phyloP scores from a whole-genome alignment of 1,284 basidiomycete species.

The Marasmius tenuissimus region DNA sequence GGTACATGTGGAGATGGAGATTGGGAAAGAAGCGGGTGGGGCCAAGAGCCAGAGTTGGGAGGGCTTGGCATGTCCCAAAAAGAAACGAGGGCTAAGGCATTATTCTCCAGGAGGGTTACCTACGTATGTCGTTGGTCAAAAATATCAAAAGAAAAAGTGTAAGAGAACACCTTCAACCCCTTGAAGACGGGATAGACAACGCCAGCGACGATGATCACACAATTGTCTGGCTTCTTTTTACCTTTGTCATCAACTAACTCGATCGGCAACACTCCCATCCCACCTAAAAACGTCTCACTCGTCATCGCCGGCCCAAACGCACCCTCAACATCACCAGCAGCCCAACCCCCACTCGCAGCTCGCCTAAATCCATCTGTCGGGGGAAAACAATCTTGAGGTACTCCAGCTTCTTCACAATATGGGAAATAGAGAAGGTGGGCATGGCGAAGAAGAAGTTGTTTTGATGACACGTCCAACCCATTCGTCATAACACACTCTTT shows the following conservation, averaged over 20 bases:
- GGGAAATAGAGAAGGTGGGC: not conserved
- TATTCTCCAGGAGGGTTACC: not conserved
- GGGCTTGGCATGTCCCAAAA: constrained; percentile 46
- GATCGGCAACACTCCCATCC: not conserved
- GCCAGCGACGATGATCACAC: not conserved
- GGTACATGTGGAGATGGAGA: not conserved
- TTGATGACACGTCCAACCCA: constrained; percentile 6
- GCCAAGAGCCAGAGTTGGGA: constrained; percentile 63
- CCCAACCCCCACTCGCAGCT: not conserved
- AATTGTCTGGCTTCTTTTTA: not conserved
- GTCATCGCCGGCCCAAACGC: not conserved
- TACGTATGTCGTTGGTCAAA: not conserved
- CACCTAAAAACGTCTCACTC: not conserved
- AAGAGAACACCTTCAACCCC: not conserved
- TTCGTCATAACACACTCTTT: not conserved
- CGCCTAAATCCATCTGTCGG: not conserved
- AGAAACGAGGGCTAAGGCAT: not conserved
- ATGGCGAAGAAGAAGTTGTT: not conserved
- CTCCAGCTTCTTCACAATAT: not conserved
- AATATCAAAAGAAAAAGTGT: not conserved
- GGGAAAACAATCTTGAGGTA: constrained; percentile 1
- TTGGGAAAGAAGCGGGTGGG: constrained; percentile 38
- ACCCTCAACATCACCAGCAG: constrained; percentile 26
- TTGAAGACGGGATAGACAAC: not conserved
- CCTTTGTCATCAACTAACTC: not conserved